Conservation (phyloP, 2,329 filamentous ascomycete species). For the Triangularia setosa region DNA sequence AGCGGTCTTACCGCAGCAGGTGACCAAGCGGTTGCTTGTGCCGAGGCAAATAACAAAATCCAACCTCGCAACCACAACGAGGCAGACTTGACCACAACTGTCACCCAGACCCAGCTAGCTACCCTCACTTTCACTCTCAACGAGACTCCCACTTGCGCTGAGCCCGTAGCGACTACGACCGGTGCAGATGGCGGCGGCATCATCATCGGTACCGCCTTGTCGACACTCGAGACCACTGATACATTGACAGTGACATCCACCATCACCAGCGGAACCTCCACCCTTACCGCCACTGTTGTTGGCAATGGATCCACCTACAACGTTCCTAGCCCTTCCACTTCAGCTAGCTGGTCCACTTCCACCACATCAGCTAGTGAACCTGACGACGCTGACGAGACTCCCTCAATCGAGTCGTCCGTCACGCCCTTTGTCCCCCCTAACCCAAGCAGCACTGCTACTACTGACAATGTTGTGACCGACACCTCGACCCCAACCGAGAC, state of each 20-base stretch:
- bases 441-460: background rate
- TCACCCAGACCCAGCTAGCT: background rate
- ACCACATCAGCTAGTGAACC: background rate
- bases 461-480: background rate
- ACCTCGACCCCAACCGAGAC: background rate
- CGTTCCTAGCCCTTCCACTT: background rate
- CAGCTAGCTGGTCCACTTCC: background rate
- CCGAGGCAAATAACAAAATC: background rate
- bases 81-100: background rate
- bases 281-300: background rate
- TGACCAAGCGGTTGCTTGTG: background rate
- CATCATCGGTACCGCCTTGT: background rate
- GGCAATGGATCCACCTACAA: background rate
- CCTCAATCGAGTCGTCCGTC: background rate
- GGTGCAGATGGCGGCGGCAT: background rate
- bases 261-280: background rate
- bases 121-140: background rate
- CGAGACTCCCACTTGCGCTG: background rate
- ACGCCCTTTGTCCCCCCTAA: background rate
- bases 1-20: background rate
- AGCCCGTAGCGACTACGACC: background rate
- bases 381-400: background rate
- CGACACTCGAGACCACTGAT: background rate
- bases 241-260: background rate
- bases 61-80: background rate